Percentiles rank a stretch among this genome's conserved stretches.
Conservation (phyloP, 1,284 basidiomycete genomes). For the Waitea zeae region DNA sequence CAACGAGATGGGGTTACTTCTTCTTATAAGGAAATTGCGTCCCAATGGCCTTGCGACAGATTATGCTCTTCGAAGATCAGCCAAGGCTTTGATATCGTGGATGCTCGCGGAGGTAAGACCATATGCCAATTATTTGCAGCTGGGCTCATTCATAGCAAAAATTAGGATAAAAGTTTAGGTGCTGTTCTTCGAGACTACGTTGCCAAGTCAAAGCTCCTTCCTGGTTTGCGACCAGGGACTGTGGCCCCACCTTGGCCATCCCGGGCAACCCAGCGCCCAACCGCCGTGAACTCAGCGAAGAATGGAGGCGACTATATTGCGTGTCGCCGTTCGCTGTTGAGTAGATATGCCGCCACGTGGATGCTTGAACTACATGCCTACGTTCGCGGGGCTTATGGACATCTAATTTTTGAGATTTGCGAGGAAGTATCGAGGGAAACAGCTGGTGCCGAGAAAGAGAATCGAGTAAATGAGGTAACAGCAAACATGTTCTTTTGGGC, state of each 20-base stretch:
- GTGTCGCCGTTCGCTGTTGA: slow-evolving; percentile 27
- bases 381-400: slow-evolving; percentile 29
- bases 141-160: neutral
- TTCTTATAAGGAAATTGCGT: slow-evolving; percentile 50
- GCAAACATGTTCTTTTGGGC: no score
- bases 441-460: no score
- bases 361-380: slow-evolving; percentile 43
- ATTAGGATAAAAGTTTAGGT: slow-evolving; percentile 46
- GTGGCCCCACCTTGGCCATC: slow-evolving; percentile 33
- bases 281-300: slow-evolving; percentile 24
- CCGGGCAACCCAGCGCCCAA: slow-evolving; percentile 17
- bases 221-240: slow-evolving; percentile 37
- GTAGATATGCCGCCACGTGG: slow-evolving; percentile 43
- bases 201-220: slow-evolving; percentile 31
- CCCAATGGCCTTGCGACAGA: slow-evolving; percentile 55
- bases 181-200: slow-evolving; percentile 47
- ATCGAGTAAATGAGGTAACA: no score
- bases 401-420: slow-evolving; percentile 30
- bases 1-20: slow-evolving; percentile 54
- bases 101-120: slow-evolving; percentile 42
- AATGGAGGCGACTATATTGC: slow-evolving; percentile 52
- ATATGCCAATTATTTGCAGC: neutral
- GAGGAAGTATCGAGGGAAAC: slow-evolving; percentile 25
- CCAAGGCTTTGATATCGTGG: slow-evolving; percentile 38
- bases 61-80: slow-evolving; percentile 38